A percentile compares a stretch with the other conserved stretches of the same genome.
These are phyloP conservation scores for Eucalyptus curtisii DNA, from an alignment of 345 rosid species.

Conservation along the genomic window DNA sequence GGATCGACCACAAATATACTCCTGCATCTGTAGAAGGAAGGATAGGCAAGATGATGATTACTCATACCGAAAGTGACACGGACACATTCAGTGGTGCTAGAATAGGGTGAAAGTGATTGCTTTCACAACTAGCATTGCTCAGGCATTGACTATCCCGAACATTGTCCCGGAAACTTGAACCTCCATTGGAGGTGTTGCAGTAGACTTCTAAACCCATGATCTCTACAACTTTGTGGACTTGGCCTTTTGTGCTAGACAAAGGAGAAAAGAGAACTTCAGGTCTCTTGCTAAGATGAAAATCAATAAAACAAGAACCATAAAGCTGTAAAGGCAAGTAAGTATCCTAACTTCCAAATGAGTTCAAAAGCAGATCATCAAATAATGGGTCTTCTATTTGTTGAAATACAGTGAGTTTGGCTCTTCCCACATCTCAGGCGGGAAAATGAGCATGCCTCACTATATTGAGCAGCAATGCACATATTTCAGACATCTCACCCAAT, in stretches of 20 bases:
- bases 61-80: constrained; percentile 54
- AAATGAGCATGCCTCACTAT: background rate
- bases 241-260: constrained; percentile 32
- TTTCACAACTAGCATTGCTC: constrained; percentile 25
- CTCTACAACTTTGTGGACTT: constrained; percentile 60
- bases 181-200: constrained; percentile 38
- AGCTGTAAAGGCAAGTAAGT: background rate
- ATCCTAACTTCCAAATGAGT: background rate
- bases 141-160: constrained; percentile 16
- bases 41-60: background rate
- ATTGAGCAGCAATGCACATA: background rate
- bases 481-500: background rate
- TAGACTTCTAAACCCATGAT: constrained; percentile 64
- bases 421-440: background rate
- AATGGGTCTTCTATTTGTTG: background rate
- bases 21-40: background rate
- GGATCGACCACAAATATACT: background rate
- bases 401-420: background rate
- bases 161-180: constrained; percentile 17
- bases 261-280: background rate
- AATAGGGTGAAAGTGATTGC: constrained; percentile 30
- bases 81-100: constrained; percentile 48
- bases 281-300: background rate
- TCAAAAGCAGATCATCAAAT: background rate
- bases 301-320: background rate